These are phyloP conservation scores for Sporothrix pallida DNA, from an alignment of 2,329 filamentous ascomycete genomes.

Conservation along the genomic window DNA sequence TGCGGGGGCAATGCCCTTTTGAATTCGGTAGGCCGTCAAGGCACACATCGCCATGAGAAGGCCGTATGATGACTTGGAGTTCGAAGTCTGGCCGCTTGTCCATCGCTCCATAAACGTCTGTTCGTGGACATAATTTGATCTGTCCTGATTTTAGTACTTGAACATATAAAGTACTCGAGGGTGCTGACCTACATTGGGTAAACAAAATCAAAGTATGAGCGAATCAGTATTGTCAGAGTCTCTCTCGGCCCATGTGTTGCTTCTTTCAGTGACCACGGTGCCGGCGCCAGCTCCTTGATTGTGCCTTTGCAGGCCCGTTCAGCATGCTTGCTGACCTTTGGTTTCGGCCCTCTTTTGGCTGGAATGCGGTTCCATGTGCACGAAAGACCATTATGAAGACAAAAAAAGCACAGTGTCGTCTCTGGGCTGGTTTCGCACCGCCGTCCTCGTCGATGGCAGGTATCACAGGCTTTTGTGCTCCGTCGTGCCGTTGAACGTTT, in stretches of 20 bases:
- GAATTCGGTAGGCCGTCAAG: slow-evolving; percentile 26
- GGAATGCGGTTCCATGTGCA: slow-evolving; percentile 28
- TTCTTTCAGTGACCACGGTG: background rate
- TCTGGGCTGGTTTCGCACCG: slow-evolving; percentile 14
- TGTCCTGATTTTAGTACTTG: background rate
- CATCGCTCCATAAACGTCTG: slow-evolving; percentile 28
- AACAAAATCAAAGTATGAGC: slow-evolving; percentile 33
- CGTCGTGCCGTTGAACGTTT: background rate
- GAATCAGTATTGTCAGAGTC: background rate
- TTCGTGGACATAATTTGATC: slow-evolving; percentile 28
- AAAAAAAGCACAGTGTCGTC: slow-evolving; percentile 17
- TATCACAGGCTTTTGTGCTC: slow-evolving; percentile 30
- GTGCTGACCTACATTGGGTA: slow-evolving; percentile 30
- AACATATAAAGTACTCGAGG: background rate
- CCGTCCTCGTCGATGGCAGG: slow-evolving; percentile 26
- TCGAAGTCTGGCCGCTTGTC: background rate
- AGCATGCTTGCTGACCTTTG: background rate
- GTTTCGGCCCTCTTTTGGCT: slow-evolving; percentile 29
- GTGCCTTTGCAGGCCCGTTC: too few species aligned
- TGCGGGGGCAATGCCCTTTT: slow-evolving; percentile 28
- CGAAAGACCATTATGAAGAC: background rate
- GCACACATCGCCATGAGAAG: slow-evolving; percentile 29
- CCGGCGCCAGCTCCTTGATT: background rate
- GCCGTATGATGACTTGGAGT: slow-evolving; percentile 23
- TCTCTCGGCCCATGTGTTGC: slow-evolving; percentile 13